Evolutionary conservation across 345 rosid species (phyloP), one percentile per base, ranked within the genome.

Genomic region (Moringa oleifera): DNA sequence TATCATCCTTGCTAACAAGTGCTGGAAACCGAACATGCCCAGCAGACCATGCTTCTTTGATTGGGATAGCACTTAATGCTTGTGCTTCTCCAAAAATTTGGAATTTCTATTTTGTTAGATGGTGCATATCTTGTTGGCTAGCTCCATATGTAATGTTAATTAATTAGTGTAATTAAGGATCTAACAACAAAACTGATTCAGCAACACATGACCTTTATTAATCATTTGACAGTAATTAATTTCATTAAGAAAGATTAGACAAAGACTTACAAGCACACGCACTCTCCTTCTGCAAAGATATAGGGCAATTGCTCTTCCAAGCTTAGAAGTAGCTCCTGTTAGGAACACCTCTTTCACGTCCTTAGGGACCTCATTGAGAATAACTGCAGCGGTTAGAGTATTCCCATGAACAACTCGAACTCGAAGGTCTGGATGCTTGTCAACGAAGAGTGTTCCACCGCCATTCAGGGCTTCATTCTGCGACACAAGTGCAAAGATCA

Each of bases 321-420:
- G 94, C 78, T 95, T 95, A 61, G 98, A 95, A 79, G 99, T 95
- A 41, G 98, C 98, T 61, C 99, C 99, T 0, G 97, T 83, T 69
- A 95, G 68, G 76, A 95, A 91, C 50, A 95, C 96, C 70, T 91
- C 96, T 63, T 78, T 69, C 18, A 87, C 93, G 47, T 91, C 94
- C 53, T 75, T 61, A 0, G 89, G 85, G 45, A 95, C 68, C 49
- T 89, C 97, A 56, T 91, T 67, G 22, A 95, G 87, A 71, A 95
- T 91, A 24, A 95, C 99, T 2, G 96, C 99, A 18, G 98, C 98
- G 0, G 99, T 95, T 33, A 85, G 75, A n/a, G 99, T 95, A 65
- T 95, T 95, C 50, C 99, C 99, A 72, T 95, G 99, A 37, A 95
- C 99, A 50, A 95, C 95, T 65, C 96, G 71, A 13, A 91, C 98